These are phyloP conservation scores for Vinca minor DNA, from an alignment of 257 asterid genomes.

Conservation along the genomic window DNA sequence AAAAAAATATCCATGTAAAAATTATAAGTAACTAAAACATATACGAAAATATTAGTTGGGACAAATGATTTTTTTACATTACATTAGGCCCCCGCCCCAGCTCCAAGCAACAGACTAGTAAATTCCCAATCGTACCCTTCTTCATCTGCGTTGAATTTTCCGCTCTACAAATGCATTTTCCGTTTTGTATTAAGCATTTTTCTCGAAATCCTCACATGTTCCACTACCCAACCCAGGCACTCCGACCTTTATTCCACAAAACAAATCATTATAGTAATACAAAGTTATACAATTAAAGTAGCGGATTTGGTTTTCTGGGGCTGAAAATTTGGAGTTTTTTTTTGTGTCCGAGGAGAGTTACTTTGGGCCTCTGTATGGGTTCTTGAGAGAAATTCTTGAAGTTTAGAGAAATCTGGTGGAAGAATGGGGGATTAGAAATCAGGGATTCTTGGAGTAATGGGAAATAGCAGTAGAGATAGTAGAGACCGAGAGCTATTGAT, in stretches of 20 bases:
- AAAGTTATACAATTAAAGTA: not conserved
- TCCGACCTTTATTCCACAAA: too few relatives aligned
- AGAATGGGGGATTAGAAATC: conserved; percentile 79
- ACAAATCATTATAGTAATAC: not conserved
- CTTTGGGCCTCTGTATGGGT: too few relatives aligned
- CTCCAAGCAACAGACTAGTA: too few relatives aligned
- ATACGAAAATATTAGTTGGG: too few relatives aligned
- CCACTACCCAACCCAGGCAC: too few relatives aligned
- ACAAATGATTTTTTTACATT: too few relatives aligned
- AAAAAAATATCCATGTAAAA: too few relatives aligned
- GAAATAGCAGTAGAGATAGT: conserved; percentile 40
- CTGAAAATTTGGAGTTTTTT: not conserved
- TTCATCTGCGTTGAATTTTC: not conserved
- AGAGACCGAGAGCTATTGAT: conserved; percentile 95
- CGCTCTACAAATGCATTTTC: not conserved
- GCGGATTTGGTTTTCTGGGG: too few relatives aligned
- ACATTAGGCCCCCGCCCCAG: too few relatives aligned
- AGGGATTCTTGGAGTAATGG: conserved; percentile 35
- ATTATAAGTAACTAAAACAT: too few relatives aligned
- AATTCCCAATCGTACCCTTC: not conserved
- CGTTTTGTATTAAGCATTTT: not conserved
- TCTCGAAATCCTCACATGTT: conserved; percentile 12
- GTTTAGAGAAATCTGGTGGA: not conserved
- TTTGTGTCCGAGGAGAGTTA: conserved; percentile 1
- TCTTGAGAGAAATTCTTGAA: too few relatives aligned